Percentiles rank a stretch among this genome's conserved stretches.
These are phyloP conservation scores for Eimeria maxima DNA, from an alignment of 169 alveolate genomes.

Conservation along the genomic window DNA sequence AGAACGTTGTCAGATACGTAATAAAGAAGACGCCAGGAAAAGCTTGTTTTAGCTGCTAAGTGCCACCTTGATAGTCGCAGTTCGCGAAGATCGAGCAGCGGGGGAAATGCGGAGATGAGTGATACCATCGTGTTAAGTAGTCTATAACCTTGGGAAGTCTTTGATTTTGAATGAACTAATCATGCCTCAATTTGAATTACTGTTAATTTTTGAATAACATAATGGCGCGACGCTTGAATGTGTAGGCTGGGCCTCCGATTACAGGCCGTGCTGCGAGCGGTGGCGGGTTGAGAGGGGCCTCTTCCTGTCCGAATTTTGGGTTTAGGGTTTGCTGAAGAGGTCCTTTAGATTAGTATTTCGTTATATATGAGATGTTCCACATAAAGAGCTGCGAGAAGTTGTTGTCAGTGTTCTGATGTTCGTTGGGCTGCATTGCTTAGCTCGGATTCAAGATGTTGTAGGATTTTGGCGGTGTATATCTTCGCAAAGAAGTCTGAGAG, in stretches of 20 bases:
- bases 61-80: background rate
- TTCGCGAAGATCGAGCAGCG: background rate
- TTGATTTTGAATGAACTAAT: background rate
- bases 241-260: background rate
- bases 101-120: background rate
- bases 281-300: slow-evolving; percentile 24
- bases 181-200: background rate
- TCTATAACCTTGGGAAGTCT: background rate
- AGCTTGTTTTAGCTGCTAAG: background rate
- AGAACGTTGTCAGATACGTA: background rate
- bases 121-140: background rate
- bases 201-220: background rate
- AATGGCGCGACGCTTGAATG: background rate
- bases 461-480: background rate
- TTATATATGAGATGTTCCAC: background rate
- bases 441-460: background rate
- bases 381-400: background rate
- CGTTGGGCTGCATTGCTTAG: background rate
- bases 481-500: background rate
- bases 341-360: background rate
- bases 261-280: background rate
- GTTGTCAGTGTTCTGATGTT: slow-evolving; percentile 8
- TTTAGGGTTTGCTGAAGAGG: background rate
- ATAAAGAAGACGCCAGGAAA: background rate
- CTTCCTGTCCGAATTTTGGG: background rate